phyloP scores from a whole-genome alignment of 345 rosid species.

The Excoecaria agallocha region DNA sequence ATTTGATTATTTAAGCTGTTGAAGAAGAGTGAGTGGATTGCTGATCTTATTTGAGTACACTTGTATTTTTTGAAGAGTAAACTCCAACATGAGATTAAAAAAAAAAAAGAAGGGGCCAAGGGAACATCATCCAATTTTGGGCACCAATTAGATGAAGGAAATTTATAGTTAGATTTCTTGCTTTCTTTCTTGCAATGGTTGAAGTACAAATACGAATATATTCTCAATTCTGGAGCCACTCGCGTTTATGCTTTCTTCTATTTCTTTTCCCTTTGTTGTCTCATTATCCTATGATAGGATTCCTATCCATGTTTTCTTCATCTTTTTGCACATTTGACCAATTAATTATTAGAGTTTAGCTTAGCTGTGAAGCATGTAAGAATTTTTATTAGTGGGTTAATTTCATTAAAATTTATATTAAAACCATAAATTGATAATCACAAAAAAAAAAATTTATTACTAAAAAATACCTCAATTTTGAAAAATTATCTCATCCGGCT shows the following conservation, averaged over 20 bases:
- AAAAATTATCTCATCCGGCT: too few relatives aligned
- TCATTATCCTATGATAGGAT: neutral
- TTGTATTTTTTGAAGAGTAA: neutral
- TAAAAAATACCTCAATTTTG: too few relatives aligned
- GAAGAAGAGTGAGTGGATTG: slow-evolving; percentile 29
- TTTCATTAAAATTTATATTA: too few relatives aligned
- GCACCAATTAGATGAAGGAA: slow-evolving; percentile 5
- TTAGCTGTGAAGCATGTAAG: neutral
- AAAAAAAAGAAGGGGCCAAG: neutral
- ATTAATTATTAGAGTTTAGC: neutral
- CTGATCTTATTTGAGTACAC: too few relatives aligned
- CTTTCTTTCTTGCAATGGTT: slow-evolving; percentile 23
- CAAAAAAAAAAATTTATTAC: too few relatives aligned
- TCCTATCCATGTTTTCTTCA: neutral
- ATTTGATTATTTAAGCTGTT: slow-evolving; percentile 35
- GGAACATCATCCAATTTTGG: neutral
- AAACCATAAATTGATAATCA: too few relatives aligned
- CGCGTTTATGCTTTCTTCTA: slow-evolving; percentile 16
- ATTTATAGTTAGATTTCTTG: slow-evolving; percentile 15
- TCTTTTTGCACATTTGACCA: slow-evolving; percentile 3
- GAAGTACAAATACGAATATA: slow-evolving; percentile 36
- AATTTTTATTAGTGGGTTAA: too few relatives aligned
- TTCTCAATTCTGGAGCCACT: slow-evolving; percentile 31
- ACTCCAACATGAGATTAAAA: slow-evolving; percentile 3
- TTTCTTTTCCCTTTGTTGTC: neutral